These are phyloP conservation scores for Solanum bukasovii DNA, from an alignment of 257 asterid species.

Conservation along the genomic window DNA sequence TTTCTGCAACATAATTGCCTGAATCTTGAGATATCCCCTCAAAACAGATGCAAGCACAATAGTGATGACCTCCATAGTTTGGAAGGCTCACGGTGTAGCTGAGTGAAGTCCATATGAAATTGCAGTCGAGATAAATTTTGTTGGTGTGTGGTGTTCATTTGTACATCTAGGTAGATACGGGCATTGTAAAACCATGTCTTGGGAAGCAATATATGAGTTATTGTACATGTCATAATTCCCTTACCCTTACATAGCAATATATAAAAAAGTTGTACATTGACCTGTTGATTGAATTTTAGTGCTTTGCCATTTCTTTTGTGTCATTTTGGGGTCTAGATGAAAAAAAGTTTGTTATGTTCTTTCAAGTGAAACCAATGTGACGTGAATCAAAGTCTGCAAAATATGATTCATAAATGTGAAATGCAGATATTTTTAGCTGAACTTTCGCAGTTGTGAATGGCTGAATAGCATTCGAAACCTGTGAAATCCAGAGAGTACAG, in stretches of 20 bases:
- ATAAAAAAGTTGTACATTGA: neutral
- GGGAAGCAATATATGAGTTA: neutral
- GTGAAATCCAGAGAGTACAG: neutral
- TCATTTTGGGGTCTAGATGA: neutral
- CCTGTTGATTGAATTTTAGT: neutral
- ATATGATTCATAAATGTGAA: neutral
- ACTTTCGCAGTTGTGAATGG: neutral
- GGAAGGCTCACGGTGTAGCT: neutral
- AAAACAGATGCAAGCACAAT: neutral
- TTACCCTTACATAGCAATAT: neutral
- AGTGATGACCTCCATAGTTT: neutral
- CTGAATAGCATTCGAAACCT: neutral
- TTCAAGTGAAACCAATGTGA: neutral
- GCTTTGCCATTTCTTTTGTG: neutral
- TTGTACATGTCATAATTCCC: conserved; percentile 1
- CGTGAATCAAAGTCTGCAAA: neutral
- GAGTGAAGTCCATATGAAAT: neutral
- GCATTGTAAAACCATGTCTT: neutral
- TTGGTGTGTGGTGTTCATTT: neutral
- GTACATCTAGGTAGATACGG: neutral
- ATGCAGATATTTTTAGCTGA: neutral
- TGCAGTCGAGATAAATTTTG: neutral
- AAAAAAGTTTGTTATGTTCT: neutral
- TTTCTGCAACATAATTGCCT: neutral
- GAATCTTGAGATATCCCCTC: neutral